phyloP scores from a whole-genome alignment of 352 stramenopile species.

The Phytophthora sp. region DNA sequence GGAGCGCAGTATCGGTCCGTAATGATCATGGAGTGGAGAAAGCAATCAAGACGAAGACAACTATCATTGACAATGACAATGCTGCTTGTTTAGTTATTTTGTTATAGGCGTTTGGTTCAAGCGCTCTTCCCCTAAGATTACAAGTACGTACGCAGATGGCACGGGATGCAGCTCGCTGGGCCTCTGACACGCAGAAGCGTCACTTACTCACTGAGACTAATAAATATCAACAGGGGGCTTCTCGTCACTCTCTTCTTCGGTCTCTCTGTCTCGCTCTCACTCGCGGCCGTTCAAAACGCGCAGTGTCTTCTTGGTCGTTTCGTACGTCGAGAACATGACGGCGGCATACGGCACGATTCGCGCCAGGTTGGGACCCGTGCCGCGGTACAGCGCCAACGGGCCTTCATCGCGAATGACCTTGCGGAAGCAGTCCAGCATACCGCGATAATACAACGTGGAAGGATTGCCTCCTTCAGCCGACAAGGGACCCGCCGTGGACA shows the following conservation, averaged over 20 bases:
- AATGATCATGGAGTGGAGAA: not conserved
- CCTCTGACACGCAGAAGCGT: constrained; percentile 22
- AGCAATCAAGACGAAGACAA: not conserved
- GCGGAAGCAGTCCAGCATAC: constrained; percentile 80
- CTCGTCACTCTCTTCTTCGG: constrained; percentile 33
- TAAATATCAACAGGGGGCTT: constrained; percentile 47
- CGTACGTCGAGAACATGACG: constrained; percentile 87
- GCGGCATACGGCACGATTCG: constrained; percentile 83
- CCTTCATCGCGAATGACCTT: constrained; percentile 79
- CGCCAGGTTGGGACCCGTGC: constrained; percentile 78
- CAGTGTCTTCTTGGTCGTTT: constrained; percentile 78
- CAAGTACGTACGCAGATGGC: constrained; percentile 33
- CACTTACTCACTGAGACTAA: constrained; percentile 38
- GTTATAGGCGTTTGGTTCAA: constrained; percentile 37
- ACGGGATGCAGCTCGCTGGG: constrained; percentile 40
- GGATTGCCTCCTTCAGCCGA: constrained; percentile 30
- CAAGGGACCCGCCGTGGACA: constrained; percentile 25
- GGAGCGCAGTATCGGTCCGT: constrained; percentile 2
- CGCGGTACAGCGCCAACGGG: constrained; percentile 69
- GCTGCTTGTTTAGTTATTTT: constrained; percentile 32
- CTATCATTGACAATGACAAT: constrained; percentile 8
- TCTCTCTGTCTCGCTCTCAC: constrained; percentile 5
- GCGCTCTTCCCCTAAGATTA: constrained; percentile 40
- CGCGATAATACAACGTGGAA: constrained; percentile 54
- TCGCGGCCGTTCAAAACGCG: constrained; percentile 41